Conservation (phyloP, 257 asterid genomes). For the Ajuga chamaepitys region DNA sequence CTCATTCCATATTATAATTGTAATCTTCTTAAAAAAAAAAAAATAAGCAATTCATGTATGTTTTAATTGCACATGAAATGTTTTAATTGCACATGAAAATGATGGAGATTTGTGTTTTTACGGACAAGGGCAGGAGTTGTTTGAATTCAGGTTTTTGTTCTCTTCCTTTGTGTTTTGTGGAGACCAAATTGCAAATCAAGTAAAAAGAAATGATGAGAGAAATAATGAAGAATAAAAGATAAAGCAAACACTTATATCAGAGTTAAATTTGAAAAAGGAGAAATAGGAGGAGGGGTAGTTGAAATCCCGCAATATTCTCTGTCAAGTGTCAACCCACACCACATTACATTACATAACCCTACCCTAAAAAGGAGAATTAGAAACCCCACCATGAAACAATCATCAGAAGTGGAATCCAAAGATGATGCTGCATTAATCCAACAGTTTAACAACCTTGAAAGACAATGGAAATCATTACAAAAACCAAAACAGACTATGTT, state of each 20-base stretch:
- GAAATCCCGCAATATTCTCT: too few species aligned
- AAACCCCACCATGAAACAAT: constrained; percentile 25
- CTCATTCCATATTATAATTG: too few species aligned
- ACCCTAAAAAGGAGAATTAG: not conserved
- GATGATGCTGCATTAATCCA: constrained; percentile 18
- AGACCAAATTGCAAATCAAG: not conserved
- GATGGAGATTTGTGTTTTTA: too few species aligned
- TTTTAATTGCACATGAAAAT: too few species aligned
- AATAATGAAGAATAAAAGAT: constrained; percentile 1
- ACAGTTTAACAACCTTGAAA: constrained; percentile 12
- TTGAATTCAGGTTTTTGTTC: not conserved
- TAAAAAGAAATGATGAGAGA: constrained; percentile 7
- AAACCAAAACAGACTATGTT: constrained; percentile 2
- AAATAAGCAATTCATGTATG: too few species aligned
- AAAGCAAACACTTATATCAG: too few species aligned
- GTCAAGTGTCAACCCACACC: too few species aligned
- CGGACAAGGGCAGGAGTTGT: too few species aligned
- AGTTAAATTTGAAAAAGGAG: constrained; percentile 20
- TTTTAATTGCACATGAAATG: too few species aligned
- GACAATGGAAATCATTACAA: constrained; percentile 19
- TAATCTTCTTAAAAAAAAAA: too few species aligned
- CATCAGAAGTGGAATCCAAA: constrained; percentile 22
- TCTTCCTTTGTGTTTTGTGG: not conserved
- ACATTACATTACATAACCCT: too few species aligned
- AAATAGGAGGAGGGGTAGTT: too few species aligned